Evolutionary conservation across 768 basidiomycete genomes (phyloP).

Genomic region (Tephrocybe rancida): DNA sequence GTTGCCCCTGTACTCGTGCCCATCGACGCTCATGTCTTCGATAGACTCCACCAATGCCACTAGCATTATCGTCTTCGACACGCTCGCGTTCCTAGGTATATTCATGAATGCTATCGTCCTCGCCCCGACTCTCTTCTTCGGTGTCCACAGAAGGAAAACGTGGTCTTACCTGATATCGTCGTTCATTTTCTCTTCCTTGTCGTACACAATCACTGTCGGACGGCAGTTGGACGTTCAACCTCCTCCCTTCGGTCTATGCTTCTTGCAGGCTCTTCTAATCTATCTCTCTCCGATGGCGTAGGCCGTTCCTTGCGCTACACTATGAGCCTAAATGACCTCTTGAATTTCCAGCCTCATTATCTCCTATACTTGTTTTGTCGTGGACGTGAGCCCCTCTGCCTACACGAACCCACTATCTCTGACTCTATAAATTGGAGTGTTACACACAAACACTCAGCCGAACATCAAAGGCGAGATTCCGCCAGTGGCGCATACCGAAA

Average conservation of each 20-base stretch:
- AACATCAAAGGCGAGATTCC: too few relatives aligned
- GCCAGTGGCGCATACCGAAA: too few relatives aligned
- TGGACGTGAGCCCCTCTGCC: not conserved
- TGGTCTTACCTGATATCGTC: not conserved
- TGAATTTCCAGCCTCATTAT: not conserved
- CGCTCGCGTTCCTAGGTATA: too few relatives aligned
- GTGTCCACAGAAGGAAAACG: not conserved
- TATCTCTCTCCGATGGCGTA: not conserved
- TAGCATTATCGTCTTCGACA: too few relatives aligned
- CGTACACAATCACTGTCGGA: not conserved
- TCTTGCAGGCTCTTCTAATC: not conserved
- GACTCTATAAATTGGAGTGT: not conserved
- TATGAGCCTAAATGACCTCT: not conserved
- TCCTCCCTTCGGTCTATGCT: slow-evolving; percentile 1
- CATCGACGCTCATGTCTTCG: too few relatives aligned
- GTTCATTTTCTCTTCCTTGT: not conserved
- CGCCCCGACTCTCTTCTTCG: not conserved
- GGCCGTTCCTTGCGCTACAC: not conserved
- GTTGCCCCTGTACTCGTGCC: too few relatives aligned
- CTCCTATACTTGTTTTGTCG: not conserved
- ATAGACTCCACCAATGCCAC: not conserved
- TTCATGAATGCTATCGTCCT: slow-evolving; percentile 1
- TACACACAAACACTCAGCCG: too few relatives aligned
- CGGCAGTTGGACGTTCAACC: not conserved
- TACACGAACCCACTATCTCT: not conserved